These are phyloP conservation scores for Cyberlindnera veronae DNA, from an alignment of 805 yeast genomes.

Conservation along the genomic window DNA sequence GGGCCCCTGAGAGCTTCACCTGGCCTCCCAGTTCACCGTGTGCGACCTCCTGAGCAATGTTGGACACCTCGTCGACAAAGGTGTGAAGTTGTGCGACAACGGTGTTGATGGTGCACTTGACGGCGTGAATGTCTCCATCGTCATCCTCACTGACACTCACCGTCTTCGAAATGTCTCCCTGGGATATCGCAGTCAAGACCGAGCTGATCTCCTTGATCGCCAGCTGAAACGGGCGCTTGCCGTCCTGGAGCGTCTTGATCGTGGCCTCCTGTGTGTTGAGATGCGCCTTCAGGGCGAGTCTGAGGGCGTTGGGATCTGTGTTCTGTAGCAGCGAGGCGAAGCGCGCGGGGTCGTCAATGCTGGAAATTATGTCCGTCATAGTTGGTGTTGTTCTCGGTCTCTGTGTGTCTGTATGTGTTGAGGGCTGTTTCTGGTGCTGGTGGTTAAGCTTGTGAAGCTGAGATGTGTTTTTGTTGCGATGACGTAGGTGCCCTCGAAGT, in stretches of 20 bases:
- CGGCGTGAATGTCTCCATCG: conserved; percentile 75
- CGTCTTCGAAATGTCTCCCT: conserved; percentile 77
- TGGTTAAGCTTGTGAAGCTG: too few relatives aligned
- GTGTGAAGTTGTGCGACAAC: conserved; percentile 83
- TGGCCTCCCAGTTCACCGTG: conserved; percentile 88
- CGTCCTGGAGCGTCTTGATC: conserved; percentile 5
- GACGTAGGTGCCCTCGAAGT: too few relatives aligned
- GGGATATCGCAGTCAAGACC: conserved; percentile 80
- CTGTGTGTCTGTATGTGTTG: too few relatives aligned
- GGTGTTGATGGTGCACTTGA: conserved; percentile 73
- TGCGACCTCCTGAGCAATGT: conserved; percentile 87
- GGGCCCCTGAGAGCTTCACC: conserved; percentile 72
- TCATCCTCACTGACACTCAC: conserved; percentile 51
- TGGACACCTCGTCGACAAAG: conserved; percentile 63
- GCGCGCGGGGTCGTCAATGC: conserved; percentile 6
- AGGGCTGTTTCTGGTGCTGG: too few relatives aligned
- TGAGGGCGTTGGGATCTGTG: conserved; percentile 9
- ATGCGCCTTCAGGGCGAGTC: conserved; percentile 5
- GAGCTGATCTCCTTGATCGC: conserved; percentile 63
- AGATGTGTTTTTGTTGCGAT: too few relatives aligned
- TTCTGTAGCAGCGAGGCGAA: conserved; percentile 6
- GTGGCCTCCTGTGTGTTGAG: conserved; percentile 1
- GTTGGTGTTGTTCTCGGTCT: too few relatives aligned
- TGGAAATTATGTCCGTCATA: too few relatives aligned
- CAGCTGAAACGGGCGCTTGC: conserved; percentile 8